Evolutionary conservation across 2,329 filamentous ascomycete species (phyloP).

Genomic region (Neofusicoccum sp.): DNA sequence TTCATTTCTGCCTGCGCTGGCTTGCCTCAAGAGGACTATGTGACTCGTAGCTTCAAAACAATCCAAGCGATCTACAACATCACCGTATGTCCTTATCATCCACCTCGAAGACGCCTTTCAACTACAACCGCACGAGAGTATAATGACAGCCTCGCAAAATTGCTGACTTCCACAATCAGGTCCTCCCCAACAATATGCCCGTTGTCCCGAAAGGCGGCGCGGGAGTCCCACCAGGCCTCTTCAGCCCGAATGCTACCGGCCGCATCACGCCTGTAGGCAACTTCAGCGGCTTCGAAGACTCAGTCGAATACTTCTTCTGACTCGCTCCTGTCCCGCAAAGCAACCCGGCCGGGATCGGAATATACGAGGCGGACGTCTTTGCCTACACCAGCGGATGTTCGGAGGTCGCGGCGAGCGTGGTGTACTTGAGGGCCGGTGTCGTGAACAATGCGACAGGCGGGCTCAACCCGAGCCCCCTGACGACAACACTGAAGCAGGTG

Average conservation of each 20-base stretch:
- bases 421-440: constrained; percentile 31
- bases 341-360: constrained; percentile 25
- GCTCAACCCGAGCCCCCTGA: constrained; percentile 29
- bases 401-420: constrained; percentile 38
- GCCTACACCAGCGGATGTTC: constrained; percentile 36
- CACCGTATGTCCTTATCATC: too few relatives aligned
- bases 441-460: constrained; percentile 32
- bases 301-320: constrained; percentile 48
- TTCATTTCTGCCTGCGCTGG: neutral
- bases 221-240: constrained; percentile 40
- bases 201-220: constrained; percentile 36
- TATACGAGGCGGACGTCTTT: constrained; percentile 26
- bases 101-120: too few relatives aligned
- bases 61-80: constrained; percentile 42
- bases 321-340: constrained; percentile 38
- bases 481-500: constrained; percentile 38
- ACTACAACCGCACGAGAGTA: neutral
- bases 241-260: constrained; percentile 39
- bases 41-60: constrained; percentile 38
- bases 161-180: neutral
- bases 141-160: neutral
- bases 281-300: constrained; percentile 43
- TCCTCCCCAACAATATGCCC: constrained; percentile 38
- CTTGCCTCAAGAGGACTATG: constrained; percentile 4
- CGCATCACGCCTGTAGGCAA: constrained; percentile 44